Evolutionary conservation across 805 yeast species (phyloP), one percentile per base, ranked within the genome.

Genomic region (Naumovozyma baii): DNA sequence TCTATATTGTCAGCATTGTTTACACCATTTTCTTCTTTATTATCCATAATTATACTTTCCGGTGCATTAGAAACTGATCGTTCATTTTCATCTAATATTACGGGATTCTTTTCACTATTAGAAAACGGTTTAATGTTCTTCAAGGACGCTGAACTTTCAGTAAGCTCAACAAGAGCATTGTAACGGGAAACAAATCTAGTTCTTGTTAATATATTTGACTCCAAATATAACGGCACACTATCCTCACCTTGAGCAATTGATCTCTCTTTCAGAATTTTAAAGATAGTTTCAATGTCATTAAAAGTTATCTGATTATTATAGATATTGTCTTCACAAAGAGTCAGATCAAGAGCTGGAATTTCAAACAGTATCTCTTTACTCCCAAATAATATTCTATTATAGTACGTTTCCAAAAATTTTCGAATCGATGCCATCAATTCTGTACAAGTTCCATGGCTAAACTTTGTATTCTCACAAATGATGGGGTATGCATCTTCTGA

Each of bases 121-220:
- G 56, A 46, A 39, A 59, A 61, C 1, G 61, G 62, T 25, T 43
- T 44, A 4, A 57, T 51, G 30, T 57, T 57, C 3, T 43, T 37
- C 13, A 61, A 44, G 8, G 61, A 55, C 2, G 63, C 64, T 22
- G 45, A 39, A 33, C 57, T 56, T 29, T 59, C 61, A 5, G 63
- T 53, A 25, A 59, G 31, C 37, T 61, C 66, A 1, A 61, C 64
- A 20, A 61, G 37, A 1, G 57, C 49, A 35, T 61, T 61, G 39
- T 55, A 61, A 15, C 66, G 52, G 2, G 58, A 49, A 1, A 60
- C 59, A 50, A 61, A 61, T 18, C 66, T 48, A 12, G 52, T 52
- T 30, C 54, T 51, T 14, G 51, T 42, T 3, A 36, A 38, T 2
- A 60, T 41, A 8, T 36, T 37, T 5, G 46, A 52, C 12, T 43